phyloP scores from a whole-genome alignment of 2,329 filamentous ascomycete genomes.

The Aspergillus jensenii region DNA sequence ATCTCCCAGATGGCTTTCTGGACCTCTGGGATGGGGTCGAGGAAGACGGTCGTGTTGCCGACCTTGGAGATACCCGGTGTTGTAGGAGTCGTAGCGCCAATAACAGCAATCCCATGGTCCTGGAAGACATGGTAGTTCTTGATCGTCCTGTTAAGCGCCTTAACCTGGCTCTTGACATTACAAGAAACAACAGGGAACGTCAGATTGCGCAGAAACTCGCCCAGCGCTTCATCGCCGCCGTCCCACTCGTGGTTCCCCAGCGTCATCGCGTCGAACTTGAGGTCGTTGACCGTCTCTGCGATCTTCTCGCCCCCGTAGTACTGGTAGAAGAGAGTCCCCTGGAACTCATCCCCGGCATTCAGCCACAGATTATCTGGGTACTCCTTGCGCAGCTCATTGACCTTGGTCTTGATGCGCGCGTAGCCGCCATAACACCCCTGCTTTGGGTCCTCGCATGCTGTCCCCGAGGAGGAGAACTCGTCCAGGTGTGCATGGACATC shows the following conservation, averaged over 20 bases:
- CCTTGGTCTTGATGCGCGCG: constrained; percentile 8
- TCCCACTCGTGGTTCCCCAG: constrained; percentile 10
- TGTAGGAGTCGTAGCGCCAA: neutral
- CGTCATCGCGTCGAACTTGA: constrained; percentile 4
- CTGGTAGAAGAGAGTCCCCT: constrained; percentile 5
- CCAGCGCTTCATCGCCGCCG: neutral
- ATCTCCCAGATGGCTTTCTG: constrained; percentile 5
- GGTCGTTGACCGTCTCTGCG: constrained; percentile 6
- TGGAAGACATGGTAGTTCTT: constrained; percentile 5
- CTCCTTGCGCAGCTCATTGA: neutral
- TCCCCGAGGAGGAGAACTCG: constrained; percentile 1
- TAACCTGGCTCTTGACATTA: constrained; percentile 5
- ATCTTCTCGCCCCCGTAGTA: constrained; percentile 9
- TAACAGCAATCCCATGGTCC: neutral
- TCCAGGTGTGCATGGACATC: constrained; percentile 6
- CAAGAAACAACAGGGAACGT: constrained; percentile 2
- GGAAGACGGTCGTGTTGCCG: constrained; percentile 1
- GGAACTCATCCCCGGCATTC: constrained; percentile 7
- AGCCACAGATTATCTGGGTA: constrained; percentile 6
- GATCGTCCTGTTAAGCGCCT: constrained; percentile 1
- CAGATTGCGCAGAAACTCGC: constrained; percentile 1
- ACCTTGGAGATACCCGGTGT: neutral
- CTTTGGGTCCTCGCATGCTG: constrained; percentile 1
- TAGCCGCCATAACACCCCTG: constrained; percentile 7
- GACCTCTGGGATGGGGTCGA: neutral